phyloP scores from a whole-genome alignment of 345 rosid species.

The Sisymbrium altissimum region DNA sequence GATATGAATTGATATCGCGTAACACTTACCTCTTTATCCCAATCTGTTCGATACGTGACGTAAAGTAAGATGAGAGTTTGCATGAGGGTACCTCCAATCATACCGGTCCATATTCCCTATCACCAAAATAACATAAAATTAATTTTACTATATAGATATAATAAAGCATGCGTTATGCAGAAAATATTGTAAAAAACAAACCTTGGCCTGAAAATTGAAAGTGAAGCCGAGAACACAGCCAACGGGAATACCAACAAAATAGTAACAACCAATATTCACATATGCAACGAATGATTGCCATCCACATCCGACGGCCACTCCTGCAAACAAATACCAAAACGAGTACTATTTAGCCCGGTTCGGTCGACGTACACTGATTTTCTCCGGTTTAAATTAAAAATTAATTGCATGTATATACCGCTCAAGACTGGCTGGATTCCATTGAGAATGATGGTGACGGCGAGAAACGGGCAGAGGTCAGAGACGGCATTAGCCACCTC shows the following conservation, averaged over 20 bases:
- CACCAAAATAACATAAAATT: not conserved
- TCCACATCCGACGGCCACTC: conserved; percentile 79
- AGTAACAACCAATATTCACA: conserved; percentile 59
- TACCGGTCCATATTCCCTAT: conserved; percentile 64
- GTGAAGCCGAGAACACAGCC: conserved; percentile 62
- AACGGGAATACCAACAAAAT: conserved; percentile 50
- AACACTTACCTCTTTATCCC: conserved; percentile 49
- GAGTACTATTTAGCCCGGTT: not conserved
- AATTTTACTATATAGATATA: not conserved
- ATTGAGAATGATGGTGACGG: conserved; percentile 56
- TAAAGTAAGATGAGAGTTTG: conserved; percentile 54
- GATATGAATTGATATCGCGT: not conserved
- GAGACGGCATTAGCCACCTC: conserved; percentile 61
- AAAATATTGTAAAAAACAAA: not conserved
- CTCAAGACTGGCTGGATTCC: conserved; percentile 73
- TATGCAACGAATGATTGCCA: conserved; percentile 71
- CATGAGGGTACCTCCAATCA: conserved; percentile 57
- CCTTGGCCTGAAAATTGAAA: conserved; percentile 48
- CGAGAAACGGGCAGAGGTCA: conserved; percentile 61
- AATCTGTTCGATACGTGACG: conserved; percentile 47
- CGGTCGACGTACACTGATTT: not conserved
- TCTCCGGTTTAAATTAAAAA: not conserved
- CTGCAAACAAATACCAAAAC: conserved; percentile 29
- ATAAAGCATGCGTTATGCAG: not conserved
- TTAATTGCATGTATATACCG: conserved; percentile 28